Base-by-base conservation (phyloP, 768 basidiomycete genomes). In the Lyophyllum shimeji region DNA sequence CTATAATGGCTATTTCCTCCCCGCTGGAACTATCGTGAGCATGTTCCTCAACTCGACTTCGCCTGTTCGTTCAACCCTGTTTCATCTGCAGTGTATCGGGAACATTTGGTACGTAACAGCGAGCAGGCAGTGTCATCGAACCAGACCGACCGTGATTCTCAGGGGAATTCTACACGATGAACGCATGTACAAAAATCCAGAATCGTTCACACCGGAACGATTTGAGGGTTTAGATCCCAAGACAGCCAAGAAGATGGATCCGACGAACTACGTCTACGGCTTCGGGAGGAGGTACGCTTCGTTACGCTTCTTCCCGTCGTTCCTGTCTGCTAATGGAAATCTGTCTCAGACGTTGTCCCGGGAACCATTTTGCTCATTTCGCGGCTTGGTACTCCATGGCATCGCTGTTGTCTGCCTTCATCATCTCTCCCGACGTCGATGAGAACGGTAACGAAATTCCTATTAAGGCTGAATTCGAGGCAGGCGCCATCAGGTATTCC, bases 101-200 rank as follows among this genome's bases (percentile, higher is more conserved):
- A 61, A 61, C 24, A 61, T 61, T 23, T 61, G 60, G 60, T 61
- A 33, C 2, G 54, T 49, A 18, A 20, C 12, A 15, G 20, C 21
- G 12, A 3, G 1, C 13, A 8, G 33, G 1, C 13, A 8, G 33
- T 12, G 18, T 5, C 21, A 31, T 20, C 2, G 8, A 24, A 20
- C 3, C 23, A 29, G 4, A 8, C 25, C 25, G 31, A 46, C 46
- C 42, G 7, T 18, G 7, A 13, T 21, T 21, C 27, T 13, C n/a
- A 61, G 60, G 60, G 57, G 60, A 3, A 58, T 61, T 6, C 57
- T 61, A 27, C 60, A 61, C 23, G 60, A 61, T 39, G 60, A 61
- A 47, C 37, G 20, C 11, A 15, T 56, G 7, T 61, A 61, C 23
- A 21, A 45, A 1, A 46, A 61, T 37, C 57, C 60, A 2, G 50